Conservation (phyloP, 768 basidiomycete species). For the Termitomyces sp. region DNA sequence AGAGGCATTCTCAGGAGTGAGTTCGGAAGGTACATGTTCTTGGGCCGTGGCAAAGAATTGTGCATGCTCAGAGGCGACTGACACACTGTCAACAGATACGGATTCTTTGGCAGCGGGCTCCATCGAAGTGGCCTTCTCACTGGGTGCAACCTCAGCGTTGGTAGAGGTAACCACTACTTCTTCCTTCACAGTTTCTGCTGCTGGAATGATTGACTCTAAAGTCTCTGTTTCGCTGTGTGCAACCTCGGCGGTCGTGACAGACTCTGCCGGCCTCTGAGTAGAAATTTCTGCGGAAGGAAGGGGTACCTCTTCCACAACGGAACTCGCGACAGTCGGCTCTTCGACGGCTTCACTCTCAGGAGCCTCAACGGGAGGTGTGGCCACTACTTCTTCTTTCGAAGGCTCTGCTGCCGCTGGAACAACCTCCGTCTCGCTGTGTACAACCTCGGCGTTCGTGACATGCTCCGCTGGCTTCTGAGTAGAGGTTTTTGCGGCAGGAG, state of each 20-base stretch:
- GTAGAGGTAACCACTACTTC: too few relatives aligned
- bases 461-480: background rate
- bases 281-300: background rate
- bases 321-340: background rate
- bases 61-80: background rate
- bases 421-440: background rate
- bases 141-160: background rate
- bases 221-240: too few relatives aligned
- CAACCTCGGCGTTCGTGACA: background rate
- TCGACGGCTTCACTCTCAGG: background rate
- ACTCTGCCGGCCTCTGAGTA: background rate
- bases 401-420: background rate
- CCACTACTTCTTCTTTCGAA: too few relatives aligned
- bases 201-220: too few relatives aligned
- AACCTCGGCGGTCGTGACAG: background rate
- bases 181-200: too few relatives aligned
- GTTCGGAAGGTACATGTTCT: background rate
- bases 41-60: background rate
- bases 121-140: background rate
- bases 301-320: background rate
- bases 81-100: background rate
- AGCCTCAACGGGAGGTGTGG: background rate
- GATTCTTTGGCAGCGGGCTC: background rate
- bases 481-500: too few relatives aligned
- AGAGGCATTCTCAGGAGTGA: background rate